Evolutionary conservation across 2,329 filamentous ascomycete genomes (phyloP).

Genomic region (Rutstroemia sp.): DNA sequence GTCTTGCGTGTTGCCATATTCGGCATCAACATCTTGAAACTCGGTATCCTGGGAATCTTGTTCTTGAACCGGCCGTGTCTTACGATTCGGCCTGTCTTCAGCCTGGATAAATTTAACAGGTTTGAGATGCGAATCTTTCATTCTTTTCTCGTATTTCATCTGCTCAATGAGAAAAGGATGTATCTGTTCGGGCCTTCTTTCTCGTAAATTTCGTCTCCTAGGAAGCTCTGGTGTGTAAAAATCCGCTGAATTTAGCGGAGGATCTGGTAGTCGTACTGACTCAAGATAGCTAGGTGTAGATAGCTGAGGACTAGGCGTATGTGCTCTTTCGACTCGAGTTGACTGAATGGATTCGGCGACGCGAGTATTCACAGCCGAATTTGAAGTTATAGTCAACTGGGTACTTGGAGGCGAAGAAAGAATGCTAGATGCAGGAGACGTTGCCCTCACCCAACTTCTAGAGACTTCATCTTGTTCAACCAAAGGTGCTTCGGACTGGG

Average conservation of each 20-base stretch:
- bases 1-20: slow-evolving; percentile 13
- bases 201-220: slow-evolving; percentile 11
- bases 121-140: slow-evolving; percentile 25
- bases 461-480: slow-evolving; percentile 31
- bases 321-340: too few species aligned
- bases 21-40: slow-evolving; percentile 14
- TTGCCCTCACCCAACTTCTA: slow-evolving; percentile 32
- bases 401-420: slow-evolving; percentile 19
- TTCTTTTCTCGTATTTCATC: slow-evolving; percentile 24
- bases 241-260: background rate
- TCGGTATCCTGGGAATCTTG: slow-evolving; percentile 21
- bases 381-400: background rate
- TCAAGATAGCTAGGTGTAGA: background rate
- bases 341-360: too few species aligned
- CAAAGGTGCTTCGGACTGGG: background rate
- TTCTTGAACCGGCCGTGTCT: slow-evolving; percentile 6
- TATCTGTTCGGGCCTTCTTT: slow-evolving; percentile 28
- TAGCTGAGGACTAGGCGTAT: too few species aligned
- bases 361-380: too few species aligned
- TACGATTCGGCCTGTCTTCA: slow-evolving; percentile 14
- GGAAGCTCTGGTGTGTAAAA: background rate
- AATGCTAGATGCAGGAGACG: slow-evolving; percentile 28
- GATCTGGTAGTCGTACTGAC: background rate
- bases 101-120: slow-evolving; percentile 24
- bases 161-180: slow-evolving; percentile 29